Percentiles rank a stretch among this genome's conserved stretches.
These are phyloP conservation scores for Kwoniella dejecticola DNA, from an alignment of 768 basidiomycete species.

Conservation along the genomic window DNA sequence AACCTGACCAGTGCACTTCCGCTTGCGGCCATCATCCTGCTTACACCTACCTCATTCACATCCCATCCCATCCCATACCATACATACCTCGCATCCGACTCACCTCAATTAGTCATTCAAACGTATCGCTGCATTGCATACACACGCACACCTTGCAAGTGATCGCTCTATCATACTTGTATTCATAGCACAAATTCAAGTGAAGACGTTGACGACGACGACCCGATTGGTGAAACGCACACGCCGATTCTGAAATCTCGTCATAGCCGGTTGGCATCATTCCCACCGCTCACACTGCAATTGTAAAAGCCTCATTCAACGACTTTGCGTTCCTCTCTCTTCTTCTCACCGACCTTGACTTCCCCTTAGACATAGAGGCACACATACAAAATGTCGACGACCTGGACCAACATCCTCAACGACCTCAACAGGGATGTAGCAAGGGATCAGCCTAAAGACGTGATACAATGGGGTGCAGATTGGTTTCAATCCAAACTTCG, in stretches of 20 bases:
- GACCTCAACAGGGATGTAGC: conserved; percentile 85
- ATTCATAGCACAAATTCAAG: too few species aligned
- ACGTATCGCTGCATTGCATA: too few species aligned
- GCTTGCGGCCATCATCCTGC: not conserved
- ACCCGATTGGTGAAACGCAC: too few species aligned
- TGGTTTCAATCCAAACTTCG: conserved; percentile 74
- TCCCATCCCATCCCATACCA: not conserved
- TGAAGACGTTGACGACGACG: too few species aligned
- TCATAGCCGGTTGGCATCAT: not conserved
- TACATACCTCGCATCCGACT: not conserved
- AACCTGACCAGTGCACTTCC: not conserved
- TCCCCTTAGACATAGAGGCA: too few species aligned
- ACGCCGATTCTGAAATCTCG: conserved; percentile 8
- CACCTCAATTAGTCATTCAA: not conserved
- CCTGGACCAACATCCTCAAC: conserved; percentile 61
- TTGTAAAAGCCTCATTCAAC: not conserved
- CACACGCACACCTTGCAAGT: too few species aligned
- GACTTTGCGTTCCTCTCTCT: too few species aligned
- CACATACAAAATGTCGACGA: conserved; percentile 24
- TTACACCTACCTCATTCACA: not conserved
- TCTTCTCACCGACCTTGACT: not conserved
- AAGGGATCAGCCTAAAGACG: conserved; percentile 83
- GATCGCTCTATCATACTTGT: too few species aligned
- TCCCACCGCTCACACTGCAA: not conserved
- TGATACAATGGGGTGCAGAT: conserved; percentile 75